phyloP scores from a whole-genome alignment of 352 stramenopile genomes.

The Lagenidium giganteum region DNA sequence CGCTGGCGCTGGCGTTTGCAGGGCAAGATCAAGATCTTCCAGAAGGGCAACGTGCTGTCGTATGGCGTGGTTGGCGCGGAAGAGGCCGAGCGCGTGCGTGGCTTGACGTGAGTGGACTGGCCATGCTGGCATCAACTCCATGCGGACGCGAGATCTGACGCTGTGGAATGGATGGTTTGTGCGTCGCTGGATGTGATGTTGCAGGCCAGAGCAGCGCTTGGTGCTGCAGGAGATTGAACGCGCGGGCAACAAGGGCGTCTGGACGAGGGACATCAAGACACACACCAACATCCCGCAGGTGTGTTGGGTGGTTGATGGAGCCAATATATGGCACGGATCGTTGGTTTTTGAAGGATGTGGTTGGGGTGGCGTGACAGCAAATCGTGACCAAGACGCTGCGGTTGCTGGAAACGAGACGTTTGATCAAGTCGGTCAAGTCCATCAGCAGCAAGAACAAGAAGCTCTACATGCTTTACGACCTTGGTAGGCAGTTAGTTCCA shows the following conservation, averaged over 20 bases:
- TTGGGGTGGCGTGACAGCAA: conserved; percentile 51
- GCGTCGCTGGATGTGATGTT: too few relatives aligned
- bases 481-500: too few relatives aligned
- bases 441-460: conserved; percentile 99
- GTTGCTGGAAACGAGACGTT: conserved; percentile 91
- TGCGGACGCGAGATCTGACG: conserved; percentile 5
- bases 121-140: conserved; percentile 2
- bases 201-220: conserved; percentile 75
- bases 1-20: conserved; percentile 5
- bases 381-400: conserved; percentile 98
- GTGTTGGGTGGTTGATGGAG: neutral
- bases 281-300: conserved; percentile 95
- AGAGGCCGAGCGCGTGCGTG: conserved; percentile 81
- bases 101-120: conserved; percentile 54
- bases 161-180: conserved; percentile 23
- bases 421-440: conserved; percentile 99
- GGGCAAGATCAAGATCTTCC: conserved; percentile 87
- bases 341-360: neutral
- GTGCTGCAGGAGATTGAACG: conserved; percentile 95
- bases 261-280: conserved; percentile 98
- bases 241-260: conserved; percentile 97
- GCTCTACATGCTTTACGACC: conserved; percentile 97
- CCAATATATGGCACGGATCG: neutral
- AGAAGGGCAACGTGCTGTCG: conserved; percentile 80
- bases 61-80: conserved; percentile 80